Conservation (phyloP, 1,139 yeast species). For the Hansenula sp. region DNA sequence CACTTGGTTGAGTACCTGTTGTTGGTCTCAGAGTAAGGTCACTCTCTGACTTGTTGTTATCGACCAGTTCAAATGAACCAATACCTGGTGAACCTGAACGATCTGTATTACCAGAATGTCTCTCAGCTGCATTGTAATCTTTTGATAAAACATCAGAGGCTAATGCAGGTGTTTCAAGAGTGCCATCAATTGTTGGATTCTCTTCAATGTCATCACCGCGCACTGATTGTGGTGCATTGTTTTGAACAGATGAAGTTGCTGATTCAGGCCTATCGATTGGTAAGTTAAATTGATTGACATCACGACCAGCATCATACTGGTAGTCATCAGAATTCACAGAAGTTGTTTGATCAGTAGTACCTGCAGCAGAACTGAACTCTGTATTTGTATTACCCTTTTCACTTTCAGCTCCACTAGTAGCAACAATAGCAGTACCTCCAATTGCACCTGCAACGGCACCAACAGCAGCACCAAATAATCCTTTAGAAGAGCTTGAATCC, state of each 20-base stretch:
- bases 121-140: conserved; percentile 11
- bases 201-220: conserved; percentile 54
- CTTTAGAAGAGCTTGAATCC: conserved; percentile 11
- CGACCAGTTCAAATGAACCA: conserved; percentile 30
- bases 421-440: conserved; percentile 25
- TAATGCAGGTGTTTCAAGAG: conserved; percentile 16
- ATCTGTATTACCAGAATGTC: conserved; percentile 18
- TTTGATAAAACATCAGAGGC: conserved; percentile 18
- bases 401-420: conserved; percentile 20
- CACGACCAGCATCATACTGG: conserved; percentile 23
- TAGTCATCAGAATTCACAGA: conserved; percentile 38
- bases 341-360: conserved; percentile 32
- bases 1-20: conserved; percentile 1
- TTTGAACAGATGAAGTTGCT: conserved; percentile 84
- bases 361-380: conserved; percentile 23
- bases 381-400: conserved; percentile 16
- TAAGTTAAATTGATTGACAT: conserved; percentile 33
- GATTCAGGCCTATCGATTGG: conserved; percentile 71
- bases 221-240: conserved; percentile 86
- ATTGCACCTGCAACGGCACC: too few relatives aligned
- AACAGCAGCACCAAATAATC: conserved; percentile 19
- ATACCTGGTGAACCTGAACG: conserved; percentile 20
- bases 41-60: conserved; percentile 17
- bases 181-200: conserved; percentile 13
- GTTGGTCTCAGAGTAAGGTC: conserved; percentile 10